Conservation (phyloP, 371 early-diverging fungal genomes). For the Haplosporangium sp. region DNA sequence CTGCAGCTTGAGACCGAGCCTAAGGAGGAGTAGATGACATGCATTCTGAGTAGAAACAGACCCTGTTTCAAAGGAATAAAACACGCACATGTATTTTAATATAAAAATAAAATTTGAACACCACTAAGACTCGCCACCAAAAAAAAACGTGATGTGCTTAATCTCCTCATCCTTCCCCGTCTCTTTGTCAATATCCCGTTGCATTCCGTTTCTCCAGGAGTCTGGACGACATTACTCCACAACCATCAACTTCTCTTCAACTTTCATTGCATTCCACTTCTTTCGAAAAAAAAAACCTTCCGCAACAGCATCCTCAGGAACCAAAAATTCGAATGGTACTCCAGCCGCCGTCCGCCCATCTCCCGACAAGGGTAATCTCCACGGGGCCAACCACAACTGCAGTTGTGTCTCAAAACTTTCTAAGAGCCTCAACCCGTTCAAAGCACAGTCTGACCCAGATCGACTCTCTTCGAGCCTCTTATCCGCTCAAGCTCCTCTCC, state of each 20-base stretch:
- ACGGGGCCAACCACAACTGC: conserved; percentile 43
- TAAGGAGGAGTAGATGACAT: conserved; percentile 1
- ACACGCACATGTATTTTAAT: not conserved
- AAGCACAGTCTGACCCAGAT: conserved; percentile 49
- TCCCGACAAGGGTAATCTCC: conserved; percentile 24
- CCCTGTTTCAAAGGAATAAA: conserved; percentile 6
- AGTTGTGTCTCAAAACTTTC: conserved; percentile 50
- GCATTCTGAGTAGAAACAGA: no score
- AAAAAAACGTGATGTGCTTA: no score
- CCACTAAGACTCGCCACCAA: no score
- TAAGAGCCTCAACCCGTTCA: conserved; percentile 40
- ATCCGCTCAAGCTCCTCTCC: conserved; percentile 50
- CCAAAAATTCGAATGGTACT: conserved; percentile 20
- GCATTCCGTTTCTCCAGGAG: no score
- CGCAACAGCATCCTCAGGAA: no score
- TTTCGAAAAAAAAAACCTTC: no score
- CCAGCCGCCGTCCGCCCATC: conserved; percentile 45
- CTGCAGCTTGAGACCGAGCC: conserved; percentile 18
- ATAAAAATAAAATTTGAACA: no score
- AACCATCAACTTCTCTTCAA: no score
- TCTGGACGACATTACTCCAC: no score
- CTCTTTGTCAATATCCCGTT: no score
- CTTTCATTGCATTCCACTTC: no score
- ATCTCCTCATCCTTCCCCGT: no score
- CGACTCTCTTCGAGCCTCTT: conserved; percentile 46